Percentiles rank a stretch among this genome's conserved stretches.
phyloP scores from a whole-genome alignment of 495 filamentous ascomycete species.

The Penicillium soppii region DNA sequence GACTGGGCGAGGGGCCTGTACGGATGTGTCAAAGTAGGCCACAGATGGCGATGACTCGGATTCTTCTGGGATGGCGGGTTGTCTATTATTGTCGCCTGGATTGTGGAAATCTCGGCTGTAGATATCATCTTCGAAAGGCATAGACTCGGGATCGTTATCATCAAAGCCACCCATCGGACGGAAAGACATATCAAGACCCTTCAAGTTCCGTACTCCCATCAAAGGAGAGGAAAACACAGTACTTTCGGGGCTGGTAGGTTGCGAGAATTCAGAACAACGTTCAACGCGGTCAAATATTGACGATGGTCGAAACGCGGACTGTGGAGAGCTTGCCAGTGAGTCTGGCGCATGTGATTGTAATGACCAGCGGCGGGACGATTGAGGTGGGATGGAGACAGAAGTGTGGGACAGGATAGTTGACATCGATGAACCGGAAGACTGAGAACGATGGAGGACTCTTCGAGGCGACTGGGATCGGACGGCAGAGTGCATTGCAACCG shows the following conservation, averaged over 20 bases:
- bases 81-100: slow-evolving; percentile 17
- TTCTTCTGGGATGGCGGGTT: slow-evolving; percentile 45
- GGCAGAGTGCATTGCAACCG: slow-evolving; percentile 60
- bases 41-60: slow-evolving; percentile 28
- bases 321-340: slow-evolving; percentile 79
- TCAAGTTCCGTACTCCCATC: slow-evolving; percentile 44
- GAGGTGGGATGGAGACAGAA: slow-evolving; percentile 57
- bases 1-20: neutral
- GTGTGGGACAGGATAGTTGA: slow-evolving; percentile 63
- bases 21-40: slow-evolving; percentile 4
- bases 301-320: slow-evolving; percentile 68
- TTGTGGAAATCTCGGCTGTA: slow-evolving; percentile 16
- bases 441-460: slow-evolving; percentile 37
- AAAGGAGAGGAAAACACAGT: slow-evolving; percentile 53
- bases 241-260: slow-evolving; percentile 74
- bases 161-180: slow-evolving; percentile 40
- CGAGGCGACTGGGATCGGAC: slow-evolving; percentile 40
- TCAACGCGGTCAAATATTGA: slow-evolving; percentile 74
- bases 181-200: slow-evolving; percentile 53
- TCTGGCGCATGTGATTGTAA: slow-evolving; percentile 65
- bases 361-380: slow-evolving; percentile 60
- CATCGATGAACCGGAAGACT: slow-evolving; percentile 48
- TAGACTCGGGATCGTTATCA: slow-evolving; percentile 15
- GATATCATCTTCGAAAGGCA: slow-evolving; percentile 25
- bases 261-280: slow-evolving; percentile 55